Conservation (phyloP, 192 early-diverging fungal species). For the Spizellomyces punctatus region DNA sequence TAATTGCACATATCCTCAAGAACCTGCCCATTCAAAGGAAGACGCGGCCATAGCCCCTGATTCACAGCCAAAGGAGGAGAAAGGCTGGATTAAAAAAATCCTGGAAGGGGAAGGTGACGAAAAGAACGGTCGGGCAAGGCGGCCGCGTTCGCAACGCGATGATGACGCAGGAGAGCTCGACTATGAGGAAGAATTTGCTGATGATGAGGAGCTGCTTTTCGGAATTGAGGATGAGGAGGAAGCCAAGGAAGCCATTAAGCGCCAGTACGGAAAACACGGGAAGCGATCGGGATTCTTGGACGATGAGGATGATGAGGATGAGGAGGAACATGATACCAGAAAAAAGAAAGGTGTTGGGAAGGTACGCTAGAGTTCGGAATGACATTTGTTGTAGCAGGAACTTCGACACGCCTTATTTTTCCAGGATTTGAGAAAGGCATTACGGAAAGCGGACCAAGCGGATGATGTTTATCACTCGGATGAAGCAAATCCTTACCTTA, state of each 20-base stretch:
- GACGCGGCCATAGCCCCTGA: not conserved
- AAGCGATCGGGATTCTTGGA: constrained; percentile 30
- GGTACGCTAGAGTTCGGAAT: constrained; percentile 9
- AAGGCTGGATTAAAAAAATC: constrained; percentile 25
- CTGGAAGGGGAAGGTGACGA: constrained; percentile 4
- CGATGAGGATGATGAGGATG: constrained; percentile 40
- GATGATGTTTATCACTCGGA: constrained; percentile 36
- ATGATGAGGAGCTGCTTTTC: constrained; percentile 53
- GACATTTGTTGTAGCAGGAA: not conserved
- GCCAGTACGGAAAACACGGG: constrained; percentile 39
- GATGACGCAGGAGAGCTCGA: constrained; percentile 45
- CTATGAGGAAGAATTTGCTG: constrained; percentile 47
- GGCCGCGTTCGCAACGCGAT: not conserved
- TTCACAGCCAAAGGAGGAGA: constrained; percentile 16
- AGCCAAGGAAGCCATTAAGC: constrained; percentile 46
- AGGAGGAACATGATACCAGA: constrained; percentile 20
- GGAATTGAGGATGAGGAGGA: constrained; percentile 58
- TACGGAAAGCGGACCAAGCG: constrained; percentile 33
- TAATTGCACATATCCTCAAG: not conserved
- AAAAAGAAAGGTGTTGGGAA: not conserved
- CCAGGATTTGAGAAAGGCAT: constrained; percentile 39
- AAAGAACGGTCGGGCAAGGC: not conserved
- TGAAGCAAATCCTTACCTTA: constrained; percentile 45
- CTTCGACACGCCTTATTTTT: not conserved
- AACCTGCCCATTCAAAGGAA: not conserved